Percentiles rank a stretch among this genome's conserved stretches.
Conservation (phyloP, 2,329 filamentous ascomycete species). For the Fusarium ramigenum region DNA sequence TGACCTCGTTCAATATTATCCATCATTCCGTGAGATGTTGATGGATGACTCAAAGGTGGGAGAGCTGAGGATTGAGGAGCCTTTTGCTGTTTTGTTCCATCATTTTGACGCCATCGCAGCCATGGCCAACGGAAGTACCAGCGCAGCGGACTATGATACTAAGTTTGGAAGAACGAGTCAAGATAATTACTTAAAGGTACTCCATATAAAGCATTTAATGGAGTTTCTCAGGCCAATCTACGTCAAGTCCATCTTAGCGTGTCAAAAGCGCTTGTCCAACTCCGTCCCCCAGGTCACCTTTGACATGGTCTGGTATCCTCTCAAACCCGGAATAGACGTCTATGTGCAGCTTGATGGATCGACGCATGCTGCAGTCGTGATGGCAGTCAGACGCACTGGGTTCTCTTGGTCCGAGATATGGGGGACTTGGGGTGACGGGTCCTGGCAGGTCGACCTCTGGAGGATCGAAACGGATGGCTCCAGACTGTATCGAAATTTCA, state of each 20-base stretch:
- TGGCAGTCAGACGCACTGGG: background rate
- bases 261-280: background rate
- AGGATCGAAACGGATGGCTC: background rate
- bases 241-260: background rate
- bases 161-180: rapidly evolving
- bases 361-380: background rate
- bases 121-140: background rate
- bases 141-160: no score
- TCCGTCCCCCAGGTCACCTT: background rate
- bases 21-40: background rate
- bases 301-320: background rate
- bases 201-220: background rate
- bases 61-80: background rate
- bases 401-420: rapidly evolving
- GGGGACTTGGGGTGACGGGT: background rate
- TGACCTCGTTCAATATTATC: background rate
- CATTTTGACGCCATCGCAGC: background rate
- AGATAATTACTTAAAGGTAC: rapidly evolving
- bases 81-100: background rate
- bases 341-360: background rate
- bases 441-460: background rate
- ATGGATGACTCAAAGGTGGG: rapidly evolving
- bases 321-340: background rate
- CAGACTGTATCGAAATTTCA: no score
- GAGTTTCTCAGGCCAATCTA: background rate